Evolutionary conservation across 805 yeast species (phyloP).

Genomic region (Tetrapisispora iriomotensis): DNA sequence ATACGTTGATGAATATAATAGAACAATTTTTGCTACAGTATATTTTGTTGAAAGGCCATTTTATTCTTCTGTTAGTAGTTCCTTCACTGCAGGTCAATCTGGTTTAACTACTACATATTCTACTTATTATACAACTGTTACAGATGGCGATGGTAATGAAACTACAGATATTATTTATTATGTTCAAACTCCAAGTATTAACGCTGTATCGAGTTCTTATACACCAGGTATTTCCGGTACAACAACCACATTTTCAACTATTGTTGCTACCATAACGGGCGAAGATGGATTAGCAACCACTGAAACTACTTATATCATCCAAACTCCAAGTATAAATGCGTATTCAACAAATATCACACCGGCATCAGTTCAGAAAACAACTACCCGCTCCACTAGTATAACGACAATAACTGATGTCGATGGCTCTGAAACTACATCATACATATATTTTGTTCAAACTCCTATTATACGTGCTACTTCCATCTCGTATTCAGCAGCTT

Average conservation of each 20-base stretch:
- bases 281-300: not conserved
- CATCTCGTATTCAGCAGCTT: not conserved
- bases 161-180: constrained; percentile 1
- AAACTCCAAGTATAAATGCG: not conserved
- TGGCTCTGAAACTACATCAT: not conserved
- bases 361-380: not conserved
- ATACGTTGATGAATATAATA: not conserved
- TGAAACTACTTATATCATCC: not conserved
- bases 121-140: not conserved
- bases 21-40: not conserved
- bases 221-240: not conserved
- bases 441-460: not conserved
- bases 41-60: constrained; percentile 2
- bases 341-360: not conserved
- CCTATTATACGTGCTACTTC: not conserved
- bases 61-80: not conserved
- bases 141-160: not conserved
- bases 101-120: not conserved
- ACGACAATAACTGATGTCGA: not conserved
- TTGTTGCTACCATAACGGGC: not conserved
- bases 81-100: not conserved
- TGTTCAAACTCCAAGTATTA: not conserved
- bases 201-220: no score
- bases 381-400: not conserved
- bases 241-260: not conserved